Base-by-base conservation (phyloP, 1,139 yeast genomes). In the Kluyveromyces marxianus region DNA sequence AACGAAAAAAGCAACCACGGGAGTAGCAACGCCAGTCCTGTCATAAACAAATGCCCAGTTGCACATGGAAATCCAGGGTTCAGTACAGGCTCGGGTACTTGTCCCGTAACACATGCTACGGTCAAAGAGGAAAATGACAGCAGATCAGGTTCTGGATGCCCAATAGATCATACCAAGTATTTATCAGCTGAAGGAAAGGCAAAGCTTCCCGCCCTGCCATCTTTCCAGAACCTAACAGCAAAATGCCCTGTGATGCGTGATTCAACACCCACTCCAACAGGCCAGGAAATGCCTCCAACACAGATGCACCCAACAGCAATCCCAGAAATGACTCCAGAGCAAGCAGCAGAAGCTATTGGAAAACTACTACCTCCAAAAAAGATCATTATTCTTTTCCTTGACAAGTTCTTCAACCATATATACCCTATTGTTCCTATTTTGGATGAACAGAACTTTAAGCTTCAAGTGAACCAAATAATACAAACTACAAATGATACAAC, bases 341-440 rank as follows among this genome's bases (percentile, higher is more conserved):
- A 55, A 35, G 55, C 56, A 5, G 41, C 47, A 30, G 50, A 51
- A 14, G 49, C 48, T 40, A 34, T 58, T n/a, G 50, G 52, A 26
- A 45, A 50, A 27, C 48, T 55, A 30, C 57, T 64, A 47, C 82
- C 83, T 2, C 69, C 71, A 7, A 64, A 64, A 45, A 61, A 62
- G 29, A 67, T 72, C 1, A 63, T 76, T 10, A 62, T 70, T 59
- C 50, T 59, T 27, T 66, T 68, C 44, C 45, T 72, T 10, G 67
- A 68, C 25, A 54, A 69, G 38, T 78, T 72, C 50, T 76, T 77
- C 59, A 59, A 59, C 26, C 60, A 63, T 21, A 63, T 76, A 4
- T 75, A 76, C 52, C 78, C 80, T 1, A 70, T 69, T 37, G 66
- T 75, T 46, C 82, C 83, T 1, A 67, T 74, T 35, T 48, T 77